These are phyloP conservation scores for Hysterangium stoloniferum DNA, from an alignment of 768 basidiomycete species.

Conservation along the genomic window DNA sequence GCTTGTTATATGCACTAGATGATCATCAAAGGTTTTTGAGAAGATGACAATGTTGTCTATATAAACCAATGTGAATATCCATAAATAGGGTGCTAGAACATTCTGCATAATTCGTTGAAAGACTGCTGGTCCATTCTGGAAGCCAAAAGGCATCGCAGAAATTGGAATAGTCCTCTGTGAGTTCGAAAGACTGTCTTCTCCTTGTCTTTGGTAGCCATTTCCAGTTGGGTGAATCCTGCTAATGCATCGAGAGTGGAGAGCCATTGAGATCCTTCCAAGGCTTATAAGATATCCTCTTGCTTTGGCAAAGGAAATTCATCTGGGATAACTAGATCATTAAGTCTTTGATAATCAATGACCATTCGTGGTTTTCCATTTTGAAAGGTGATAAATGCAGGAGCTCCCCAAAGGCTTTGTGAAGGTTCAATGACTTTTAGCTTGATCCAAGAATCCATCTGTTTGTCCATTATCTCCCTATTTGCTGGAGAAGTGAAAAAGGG, in stretches of 20 bases:
- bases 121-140: too few species aligned
- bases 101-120: too few species aligned
- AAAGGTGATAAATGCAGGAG: slow-evolving; percentile 28
- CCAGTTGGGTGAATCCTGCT: slow-evolving; percentile 34
- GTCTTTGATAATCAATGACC: slow-evolving; percentile 27
- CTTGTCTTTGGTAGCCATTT: slow-evolving; percentile 20
- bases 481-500: slow-evolving; percentile 19
- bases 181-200: slow-evolving; percentile 32
- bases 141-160: slow-evolving; percentile 37
- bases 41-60: slow-evolving; percentile 37
- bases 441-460: slow-evolving; percentile 28
- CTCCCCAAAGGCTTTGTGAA: slow-evolving; percentile 31
- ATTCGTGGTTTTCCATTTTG: slow-evolving; percentile 30
- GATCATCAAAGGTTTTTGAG: slow-evolving; percentile 5
- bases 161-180: slow-evolving; percentile 34
- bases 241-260: slow-evolving; percentile 30
- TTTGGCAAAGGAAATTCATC: slow-evolving; percentile 25
- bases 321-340: slow-evolving; percentile 20
- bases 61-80: slow-evolving; percentile 34
- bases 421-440: slow-evolving; percentile 31
- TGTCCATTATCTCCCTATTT: slow-evolving; percentile 19
- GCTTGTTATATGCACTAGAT: not conserved
- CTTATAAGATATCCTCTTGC: slow-evolving; percentile 23
- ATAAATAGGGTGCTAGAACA: slow-evolving; percentile 29
- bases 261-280: slow-evolving; percentile 24